Conservation (phyloP, 768 basidiomycete genomes). For the Tricholomella constricta region DNA sequence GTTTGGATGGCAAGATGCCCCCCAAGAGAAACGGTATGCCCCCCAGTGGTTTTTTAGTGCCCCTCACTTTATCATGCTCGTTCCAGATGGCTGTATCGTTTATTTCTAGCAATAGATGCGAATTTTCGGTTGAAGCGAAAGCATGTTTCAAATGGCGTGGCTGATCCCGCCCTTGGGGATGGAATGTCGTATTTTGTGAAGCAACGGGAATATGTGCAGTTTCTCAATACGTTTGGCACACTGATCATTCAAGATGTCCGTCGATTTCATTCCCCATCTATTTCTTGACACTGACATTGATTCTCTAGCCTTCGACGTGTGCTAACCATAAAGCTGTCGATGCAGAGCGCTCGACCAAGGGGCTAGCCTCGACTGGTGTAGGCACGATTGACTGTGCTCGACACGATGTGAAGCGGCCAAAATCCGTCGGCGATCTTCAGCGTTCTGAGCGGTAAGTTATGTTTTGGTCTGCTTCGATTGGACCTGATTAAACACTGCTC, state of each 20-base stretch:
- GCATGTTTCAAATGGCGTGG: too few relatives aligned
- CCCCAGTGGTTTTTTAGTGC: too few relatives aligned
- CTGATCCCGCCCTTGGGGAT: too few relatives aligned
- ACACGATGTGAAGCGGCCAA: conserved; percentile 8
- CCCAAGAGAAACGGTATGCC: conserved; percentile 17
- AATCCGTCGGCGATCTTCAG: neutral
- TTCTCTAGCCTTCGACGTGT: too few relatives aligned
- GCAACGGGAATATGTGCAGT: conserved; percentile 13
- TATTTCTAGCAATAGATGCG: conserved; percentile 15
- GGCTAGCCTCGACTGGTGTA: conserved; percentile 2
- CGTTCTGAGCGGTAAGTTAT: conserved; percentile 26
- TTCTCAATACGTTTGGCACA: conserved; percentile 12
- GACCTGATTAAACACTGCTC: too few relatives aligned
- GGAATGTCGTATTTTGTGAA: too few relatives aligned
- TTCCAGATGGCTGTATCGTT: conserved; percentile 14
- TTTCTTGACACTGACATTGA: too few relatives aligned
- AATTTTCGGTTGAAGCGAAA: conserved; percentile 13
- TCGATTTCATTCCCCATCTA: too few relatives aligned
- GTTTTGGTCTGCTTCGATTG: neutral
- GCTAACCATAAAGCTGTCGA: conserved; percentile 25
- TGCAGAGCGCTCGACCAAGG: neutral
- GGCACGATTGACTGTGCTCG: conserved; percentile 2
- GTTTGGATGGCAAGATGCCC: conserved; percentile 20
- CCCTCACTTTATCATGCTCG: too few relatives aligned
- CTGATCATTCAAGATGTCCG: conserved; percentile 9